Evolutionary conservation across 305 asterid species (phyloP).

Genomic region (Fraxinus velutina): DNA sequence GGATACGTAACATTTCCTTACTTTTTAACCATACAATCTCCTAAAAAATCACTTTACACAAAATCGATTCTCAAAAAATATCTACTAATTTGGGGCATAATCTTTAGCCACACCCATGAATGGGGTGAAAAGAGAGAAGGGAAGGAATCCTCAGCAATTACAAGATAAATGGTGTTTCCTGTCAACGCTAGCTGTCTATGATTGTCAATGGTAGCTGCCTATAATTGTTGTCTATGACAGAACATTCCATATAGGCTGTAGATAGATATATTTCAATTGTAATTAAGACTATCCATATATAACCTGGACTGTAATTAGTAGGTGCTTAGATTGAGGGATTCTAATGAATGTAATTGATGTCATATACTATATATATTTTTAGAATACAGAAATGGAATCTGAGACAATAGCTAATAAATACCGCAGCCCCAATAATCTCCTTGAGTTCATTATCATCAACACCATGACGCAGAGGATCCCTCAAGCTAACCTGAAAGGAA

Average conservation of each 20-base stretch:
- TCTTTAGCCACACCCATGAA: not conserved
- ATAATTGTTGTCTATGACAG: not conserved
- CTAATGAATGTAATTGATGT: too few relatives aligned
- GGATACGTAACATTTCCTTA: too few relatives aligned
- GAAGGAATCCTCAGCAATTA: constrained; percentile 2
- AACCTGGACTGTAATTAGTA: not conserved
- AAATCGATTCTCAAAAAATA: too few relatives aligned
- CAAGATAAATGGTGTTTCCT: constrained; percentile 5
- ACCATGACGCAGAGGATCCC: constrained; percentile 88
- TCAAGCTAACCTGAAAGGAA: constrained; percentile 76
- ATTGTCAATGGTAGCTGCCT: not conserved
- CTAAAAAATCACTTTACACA: too few relatives aligned
- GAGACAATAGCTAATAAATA: constrained; percentile 32
- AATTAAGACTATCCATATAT: not conserved
- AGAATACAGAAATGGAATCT: not conserved
- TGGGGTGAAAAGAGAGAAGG: not conserved
- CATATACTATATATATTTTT: too few relatives aligned
- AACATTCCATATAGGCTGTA: not conserved
- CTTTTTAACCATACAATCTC: too few relatives aligned
- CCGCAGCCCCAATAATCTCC: constrained; percentile 81
- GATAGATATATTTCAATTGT: not conserved
- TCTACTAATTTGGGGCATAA: not conserved
- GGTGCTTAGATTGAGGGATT: too few relatives aligned
- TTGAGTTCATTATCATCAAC: constrained; percentile 66
- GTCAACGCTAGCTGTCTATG: not conserved